Conservation (phyloP, 345 rosid genomes). For the Trapa incisa region DNA sequence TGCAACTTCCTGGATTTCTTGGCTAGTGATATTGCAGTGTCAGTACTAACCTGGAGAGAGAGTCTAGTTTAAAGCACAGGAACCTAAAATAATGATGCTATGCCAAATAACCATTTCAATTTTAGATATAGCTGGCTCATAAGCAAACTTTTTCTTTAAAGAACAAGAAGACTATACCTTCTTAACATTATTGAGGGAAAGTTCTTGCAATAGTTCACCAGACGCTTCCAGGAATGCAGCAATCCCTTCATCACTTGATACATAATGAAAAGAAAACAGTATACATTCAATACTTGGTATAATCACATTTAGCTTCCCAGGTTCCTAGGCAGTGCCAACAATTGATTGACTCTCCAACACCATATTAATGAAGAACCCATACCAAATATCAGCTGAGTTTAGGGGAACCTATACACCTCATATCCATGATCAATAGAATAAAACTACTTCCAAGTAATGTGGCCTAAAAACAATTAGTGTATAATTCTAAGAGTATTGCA, state of each 20-base stretch:
- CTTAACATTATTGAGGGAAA: slow-evolving; percentile 58
- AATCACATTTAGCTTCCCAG: neutral
- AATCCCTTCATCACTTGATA: slow-evolving; percentile 70
- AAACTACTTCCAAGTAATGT: neutral
- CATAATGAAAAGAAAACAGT: neutral
- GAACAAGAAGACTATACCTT: slow-evolving; percentile 29
- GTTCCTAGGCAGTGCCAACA: neutral
- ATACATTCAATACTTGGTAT: neutral
- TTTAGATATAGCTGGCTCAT: neutral
- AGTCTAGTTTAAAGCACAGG: neutral
- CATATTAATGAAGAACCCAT: too few species aligned
- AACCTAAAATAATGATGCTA: neutral
- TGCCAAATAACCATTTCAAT: neutral
- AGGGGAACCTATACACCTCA: neutral
- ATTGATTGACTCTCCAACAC: neutral
- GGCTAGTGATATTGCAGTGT: slow-evolving; percentile 58
- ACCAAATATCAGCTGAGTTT: neutral
- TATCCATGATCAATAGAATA: neutral
- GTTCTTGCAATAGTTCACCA: slow-evolving; percentile 50
- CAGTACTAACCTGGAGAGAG: slow-evolving; percentile 41
- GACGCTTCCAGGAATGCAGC: slow-evolving; percentile 83
- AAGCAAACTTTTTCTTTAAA: neutral
- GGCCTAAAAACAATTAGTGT: too few species aligned
- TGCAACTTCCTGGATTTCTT: slow-evolving; percentile 35
- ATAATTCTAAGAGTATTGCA: too few species aligned